Evolutionary conservation across 2,329 filamentous ascomycete genomes (phyloP).

Genomic region (Sclerotinia minor): DNA sequence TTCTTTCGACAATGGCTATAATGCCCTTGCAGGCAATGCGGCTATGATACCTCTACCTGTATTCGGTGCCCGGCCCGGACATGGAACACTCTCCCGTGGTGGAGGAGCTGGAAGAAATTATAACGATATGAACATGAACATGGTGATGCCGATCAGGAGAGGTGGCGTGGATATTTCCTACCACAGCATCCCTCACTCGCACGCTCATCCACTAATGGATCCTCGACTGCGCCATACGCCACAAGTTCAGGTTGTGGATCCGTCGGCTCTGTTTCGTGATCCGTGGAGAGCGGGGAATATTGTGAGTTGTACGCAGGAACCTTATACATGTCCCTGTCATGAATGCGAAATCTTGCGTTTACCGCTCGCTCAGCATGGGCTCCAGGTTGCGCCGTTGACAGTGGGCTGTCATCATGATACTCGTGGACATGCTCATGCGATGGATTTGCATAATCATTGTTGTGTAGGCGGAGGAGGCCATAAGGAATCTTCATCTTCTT

Average conservation of each 20-base stretch:
- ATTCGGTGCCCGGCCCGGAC: slow-evolving; percentile 7
- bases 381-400: neutral
- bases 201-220: neutral
- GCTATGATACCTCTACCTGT: slow-evolving; percentile 7
- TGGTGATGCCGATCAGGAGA: slow-evolving; percentile 5
- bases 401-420: slow-evolving; percentile 14
- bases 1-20: slow-evolving; percentile 20
- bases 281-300: neutral
- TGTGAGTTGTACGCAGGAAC: neutral
- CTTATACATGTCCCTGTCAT: slow-evolving; percentile 6
- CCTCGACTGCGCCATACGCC: slow-evolving; percentile 6
- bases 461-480: slow-evolving; percentile 3
- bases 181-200: neutral
- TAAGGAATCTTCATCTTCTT: neutral
- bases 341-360: slow-evolving; percentile 9
- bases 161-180: slow-evolving; percentile 12
- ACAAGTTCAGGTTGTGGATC: slow-evolving; percentile 13
- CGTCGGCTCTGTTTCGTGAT: neutral
- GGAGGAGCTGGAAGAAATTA: slow-evolving; percentile 12
- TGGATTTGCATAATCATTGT: slow-evolving; percentile 22
- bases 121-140: slow-evolving; percentile 1
- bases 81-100: slow-evolving; percentile 12
- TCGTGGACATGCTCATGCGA: neutral
- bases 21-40: neutral
- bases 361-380: neutral